Percentiles rank a stretch among this genome's conserved stretches.
phyloP scores from a whole-genome alignment of 306 rosid species.

The Trifolium fragiferum region DNA sequence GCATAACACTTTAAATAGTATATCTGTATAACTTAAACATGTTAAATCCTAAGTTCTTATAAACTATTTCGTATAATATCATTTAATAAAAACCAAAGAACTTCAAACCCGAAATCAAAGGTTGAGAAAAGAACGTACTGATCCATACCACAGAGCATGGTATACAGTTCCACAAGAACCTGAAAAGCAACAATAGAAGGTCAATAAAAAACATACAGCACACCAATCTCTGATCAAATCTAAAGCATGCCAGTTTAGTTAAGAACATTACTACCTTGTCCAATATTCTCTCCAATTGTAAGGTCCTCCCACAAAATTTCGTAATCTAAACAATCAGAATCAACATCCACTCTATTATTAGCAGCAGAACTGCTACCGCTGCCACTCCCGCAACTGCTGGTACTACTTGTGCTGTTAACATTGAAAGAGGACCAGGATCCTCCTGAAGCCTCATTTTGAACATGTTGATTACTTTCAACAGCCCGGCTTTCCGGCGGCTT shows the following conservation, averaged over 20 bases:
- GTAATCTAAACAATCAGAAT: constrained; percentile 81
- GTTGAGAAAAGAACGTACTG: constrained; percentile 78
- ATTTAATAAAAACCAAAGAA: constrained; percentile 9
- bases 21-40: constrained; percentile 13
- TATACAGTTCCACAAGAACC: constrained; percentile 99
- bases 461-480: constrained; percentile 58
- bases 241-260: constrained; percentile 30
- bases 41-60: constrained; percentile 23
- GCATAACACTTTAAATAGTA: constrained; percentile 31
- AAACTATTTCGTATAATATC: constrained; percentile 3
- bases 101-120: constrained; percentile 45
- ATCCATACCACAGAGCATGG: constrained; percentile 99
- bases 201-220: constrained; percentile 36
- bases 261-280: constrained; percentile 74
- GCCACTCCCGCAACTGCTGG: constrained; percentile 93
- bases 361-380: constrained; percentile 71
- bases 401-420: constrained; percentile 92
- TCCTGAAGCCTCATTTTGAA: constrained; percentile 77
- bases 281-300: constrained; percentile 88
- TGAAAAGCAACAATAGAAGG: constrained; percentile 54
- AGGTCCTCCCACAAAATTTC: constrained; percentile 99
- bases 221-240: constrained; percentile 31
- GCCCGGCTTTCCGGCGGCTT: constrained; percentile 62
- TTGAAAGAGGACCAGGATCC: constrained; percentile 93
- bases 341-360: constrained; percentile 73